Evolutionary conservation across 2,329 filamentous ascomycete species (phyloP), one percentile per base, ranked within the genome.

Genomic region (Daldinia sp.): DNA sequence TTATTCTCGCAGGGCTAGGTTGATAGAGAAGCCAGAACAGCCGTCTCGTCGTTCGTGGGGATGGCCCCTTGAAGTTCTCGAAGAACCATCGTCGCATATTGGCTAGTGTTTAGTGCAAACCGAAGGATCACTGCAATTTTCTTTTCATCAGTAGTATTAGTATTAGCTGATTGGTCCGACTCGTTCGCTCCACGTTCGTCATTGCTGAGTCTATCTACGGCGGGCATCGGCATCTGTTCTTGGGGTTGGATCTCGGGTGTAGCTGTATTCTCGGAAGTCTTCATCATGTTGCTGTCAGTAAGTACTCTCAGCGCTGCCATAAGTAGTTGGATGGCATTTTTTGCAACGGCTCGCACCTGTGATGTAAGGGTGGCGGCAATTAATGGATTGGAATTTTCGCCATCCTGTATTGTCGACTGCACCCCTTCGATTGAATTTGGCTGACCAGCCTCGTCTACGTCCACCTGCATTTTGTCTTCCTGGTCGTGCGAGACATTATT

Each of bases 51-150:
- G 30, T 59, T 68, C 15, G 44, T 20, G 18, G 58, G 28, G 30
- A 23, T 15, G 35, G 65, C 48, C 6, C 77, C 77, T 59, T 79
- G 76, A 59, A 79, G 70, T 60, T 79, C 78, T 57, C 78, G 74
- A 68, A 79, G 68, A 7, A 75, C 76, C 50, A 79, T 74, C 2
- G 78, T 79, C 28, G 78, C 78, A 60, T 79, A 79, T 60, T 78
- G 76, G 54, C 78, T 79, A 3, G 77, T 76, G 42, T 77, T 72
- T 41, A 79, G 67, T 20, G 76, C 67, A 57, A 79, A 79, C 35
- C 76, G 76, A 50, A 79, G 65, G n/a, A 78, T 73, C 7, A 79
- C 76, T 67, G 78, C 78, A 63, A 79, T 76, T 57, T 79, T 79
- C 39, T 73, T 68, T 26, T 68, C 46, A 18, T 72, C 51, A 50